A percentile compares a stretch with the other conserved stretches of the same genome.
Evolutionary conservation across 352 stramenopile species (phyloP).

Genomic region (Pythium aristosporum): DNA sequence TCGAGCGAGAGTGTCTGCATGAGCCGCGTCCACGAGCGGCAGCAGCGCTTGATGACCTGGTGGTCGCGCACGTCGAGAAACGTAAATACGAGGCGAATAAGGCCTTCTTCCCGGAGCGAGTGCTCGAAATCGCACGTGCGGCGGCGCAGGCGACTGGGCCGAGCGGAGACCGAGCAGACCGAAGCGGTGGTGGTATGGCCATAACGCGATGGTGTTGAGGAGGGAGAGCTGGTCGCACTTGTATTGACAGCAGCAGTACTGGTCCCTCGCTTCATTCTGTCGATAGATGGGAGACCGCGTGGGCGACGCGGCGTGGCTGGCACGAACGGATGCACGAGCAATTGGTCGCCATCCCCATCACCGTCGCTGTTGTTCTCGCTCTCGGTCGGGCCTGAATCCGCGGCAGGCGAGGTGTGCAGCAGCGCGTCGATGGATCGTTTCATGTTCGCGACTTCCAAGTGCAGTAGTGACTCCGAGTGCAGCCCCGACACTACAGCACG

Average conservation of each 20-base stretch:
- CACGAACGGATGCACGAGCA: constrained; percentile 19
- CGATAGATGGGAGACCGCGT: neutral
- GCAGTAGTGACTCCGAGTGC: constrained; percentile 1
- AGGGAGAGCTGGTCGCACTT: neutral
- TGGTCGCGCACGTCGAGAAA: constrained; percentile 80
- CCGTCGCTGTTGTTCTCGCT: constrained; percentile 2
- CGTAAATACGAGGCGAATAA: constrained; percentile 59
- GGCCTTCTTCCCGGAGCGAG: constrained; percentile 51
- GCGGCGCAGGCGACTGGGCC: constrained; percentile 17
- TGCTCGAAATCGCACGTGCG: constrained; percentile 38
- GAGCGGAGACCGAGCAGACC: constrained; percentile 10
- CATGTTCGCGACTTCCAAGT: constrained; percentile 5
- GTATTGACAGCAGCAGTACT: neutral
- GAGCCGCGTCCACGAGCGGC: constrained; percentile 57
- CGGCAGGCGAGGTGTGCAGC: neutral
- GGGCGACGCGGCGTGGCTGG: constrained; percentile 6
- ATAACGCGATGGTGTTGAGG: neutral
- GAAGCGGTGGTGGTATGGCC: constrained; percentile 1
- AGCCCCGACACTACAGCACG: neutral
- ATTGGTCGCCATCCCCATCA: constrained; percentile 9
- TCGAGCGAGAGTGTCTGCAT: constrained; percentile 70
- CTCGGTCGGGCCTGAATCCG: neutral
- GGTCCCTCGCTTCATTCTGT: neutral
- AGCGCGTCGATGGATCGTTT: constrained; percentile 25
- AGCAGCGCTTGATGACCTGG: constrained; percentile 56